These are phyloP conservation scores for Crithidia fasciculata DNA, from an alignment of 208 protist genomes.

Conservation along the genomic window DNA sequence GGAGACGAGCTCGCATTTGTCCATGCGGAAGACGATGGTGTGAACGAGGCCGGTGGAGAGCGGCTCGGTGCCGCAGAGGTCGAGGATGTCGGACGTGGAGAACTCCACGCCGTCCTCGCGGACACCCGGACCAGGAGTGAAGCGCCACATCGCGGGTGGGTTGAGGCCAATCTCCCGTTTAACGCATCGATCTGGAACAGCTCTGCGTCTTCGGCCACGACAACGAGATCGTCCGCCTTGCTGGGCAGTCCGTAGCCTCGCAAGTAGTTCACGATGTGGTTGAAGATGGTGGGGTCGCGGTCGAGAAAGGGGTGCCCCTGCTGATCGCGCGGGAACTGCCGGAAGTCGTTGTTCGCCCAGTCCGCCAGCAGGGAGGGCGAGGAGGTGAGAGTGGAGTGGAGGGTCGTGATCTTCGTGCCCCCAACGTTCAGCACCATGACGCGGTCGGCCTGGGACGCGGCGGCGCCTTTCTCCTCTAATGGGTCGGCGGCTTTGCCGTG, in stretches of 20 bases:
- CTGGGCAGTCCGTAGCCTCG: constrained; percentile 81
- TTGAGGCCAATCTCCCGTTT: constrained; percentile 58
- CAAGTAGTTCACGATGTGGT: constrained; percentile 84
- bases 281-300: constrained; percentile 79
- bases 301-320: constrained; percentile 85
- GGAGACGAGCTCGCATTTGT: constrained; percentile 77
- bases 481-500: constrained; percentile 2
- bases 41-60: constrained; percentile 51
- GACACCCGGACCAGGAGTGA: constrained; percentile 79
- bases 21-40: constrained; percentile 68
- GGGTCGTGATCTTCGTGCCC: constrained; percentile 67
- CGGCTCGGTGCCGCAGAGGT: constrained; percentile 73
- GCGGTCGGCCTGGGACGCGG: constrained; percentile 19
- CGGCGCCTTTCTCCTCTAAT: constrained; percentile 23
- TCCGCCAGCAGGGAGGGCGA: constrained; percentile 65
- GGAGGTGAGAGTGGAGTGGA: constrained; percentile 71
- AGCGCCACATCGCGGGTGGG: constrained; percentile 61
- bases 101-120: constrained; percentile 57
- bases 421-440: constrained; percentile 79
- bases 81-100: constrained; percentile 79
- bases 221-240: constrained; percentile 63
- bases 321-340: constrained; percentile 68
- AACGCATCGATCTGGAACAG: constrained; percentile 65
- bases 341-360: constrained; percentile 72
- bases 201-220: constrained; percentile 81